phyloP scores from a whole-genome alignment of 176 grass and related monocot genomes.

The Aegilops umbellulata region DNA sequence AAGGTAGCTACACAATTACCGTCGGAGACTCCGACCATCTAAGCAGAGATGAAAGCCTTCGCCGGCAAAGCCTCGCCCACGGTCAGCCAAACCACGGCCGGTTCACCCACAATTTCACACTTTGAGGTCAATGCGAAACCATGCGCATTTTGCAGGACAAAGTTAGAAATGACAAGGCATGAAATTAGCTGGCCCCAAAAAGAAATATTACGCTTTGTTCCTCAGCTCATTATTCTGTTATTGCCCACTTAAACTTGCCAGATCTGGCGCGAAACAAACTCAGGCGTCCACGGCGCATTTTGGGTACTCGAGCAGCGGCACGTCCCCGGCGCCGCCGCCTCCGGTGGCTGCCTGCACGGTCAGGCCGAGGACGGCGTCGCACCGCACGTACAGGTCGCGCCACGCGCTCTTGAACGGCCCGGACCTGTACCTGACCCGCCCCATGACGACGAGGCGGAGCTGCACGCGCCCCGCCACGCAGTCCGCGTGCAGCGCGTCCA shows the following conservation, averaged over 20 bases:
- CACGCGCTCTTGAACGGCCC: slow-evolving; percentile 56
- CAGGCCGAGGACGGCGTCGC: slow-evolving; percentile 45
- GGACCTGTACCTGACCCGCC: slow-evolving; percentile 54
- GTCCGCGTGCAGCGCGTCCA: slow-evolving; percentile 45
- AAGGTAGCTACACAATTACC: too few relatives aligned
- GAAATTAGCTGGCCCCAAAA: background rate
- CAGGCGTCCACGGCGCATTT: slow-evolving; percentile 54
- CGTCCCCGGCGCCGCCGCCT: background rate
- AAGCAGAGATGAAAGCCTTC: too few relatives aligned
- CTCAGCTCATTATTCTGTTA: slow-evolving; percentile 29
- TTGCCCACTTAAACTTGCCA: background rate
- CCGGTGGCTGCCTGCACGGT: slow-evolving; percentile 16
- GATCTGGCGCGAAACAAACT: background rate
- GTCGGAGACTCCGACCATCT: too few relatives aligned
- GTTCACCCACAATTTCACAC: too few relatives aligned
- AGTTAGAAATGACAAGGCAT: background rate
- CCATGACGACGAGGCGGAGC: slow-evolving; percentile 60
- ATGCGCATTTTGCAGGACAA: background rate
- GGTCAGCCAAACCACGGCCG: too few relatives aligned
- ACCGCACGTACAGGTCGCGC: slow-evolving; percentile 62
- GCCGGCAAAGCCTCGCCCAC: too few relatives aligned
- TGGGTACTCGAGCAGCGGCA: slow-evolving; percentile 68
- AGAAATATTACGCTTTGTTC: background rate
- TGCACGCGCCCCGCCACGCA: slow-evolving; percentile 44
- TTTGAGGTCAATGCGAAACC: background rate